Percentiles rank a stretch among this genome's conserved stretches.
These are phyloP conservation scores for Canavalia gladiata DNA, from an alignment of 306 rosid genomes.

Conservation along the genomic window DNA sequence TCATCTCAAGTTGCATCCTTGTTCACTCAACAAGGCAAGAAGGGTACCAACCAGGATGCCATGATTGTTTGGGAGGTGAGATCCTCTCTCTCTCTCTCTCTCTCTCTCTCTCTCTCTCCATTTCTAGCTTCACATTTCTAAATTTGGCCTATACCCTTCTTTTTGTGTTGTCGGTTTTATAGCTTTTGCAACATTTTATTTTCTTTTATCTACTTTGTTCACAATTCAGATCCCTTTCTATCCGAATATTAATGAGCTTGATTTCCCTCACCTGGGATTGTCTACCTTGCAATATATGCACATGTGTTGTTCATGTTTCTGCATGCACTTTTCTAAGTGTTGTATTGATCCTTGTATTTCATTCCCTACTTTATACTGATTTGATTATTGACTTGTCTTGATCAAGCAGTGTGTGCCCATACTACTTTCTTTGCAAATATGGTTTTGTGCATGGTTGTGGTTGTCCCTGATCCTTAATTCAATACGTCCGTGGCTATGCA, in stretches of 20 bases:
- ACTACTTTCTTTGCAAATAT: slow-evolving; percentile 31
- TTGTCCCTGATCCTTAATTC: slow-evolving; percentile 30
- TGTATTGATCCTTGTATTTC: slow-evolving; percentile 9
- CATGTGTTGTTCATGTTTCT: neutral
- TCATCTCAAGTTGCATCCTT: slow-evolving; percentile 76
- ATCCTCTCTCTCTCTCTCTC: slow-evolving; percentile 33
- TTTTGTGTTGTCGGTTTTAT: neutral
- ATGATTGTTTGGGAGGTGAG: slow-evolving; percentile 99
- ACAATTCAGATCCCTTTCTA: slow-evolving; percentile 39
- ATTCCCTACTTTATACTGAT: slow-evolving; percentile 6
- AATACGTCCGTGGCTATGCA: neutral
- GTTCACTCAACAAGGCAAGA: slow-evolving; percentile 96
- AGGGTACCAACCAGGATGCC: slow-evolving; percentile 98
- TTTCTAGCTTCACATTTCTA: neutral
- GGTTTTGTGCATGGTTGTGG: slow-evolving; percentile 28
- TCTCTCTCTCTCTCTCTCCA: neutral
- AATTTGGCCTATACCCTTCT: neutral
- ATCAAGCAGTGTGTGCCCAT: neutral
- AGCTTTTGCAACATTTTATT: slow-evolving; percentile 24
- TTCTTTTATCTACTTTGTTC: slow-evolving; percentile 37
- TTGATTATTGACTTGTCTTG: neutral
- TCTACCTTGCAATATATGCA: slow-evolving; percentile 1
- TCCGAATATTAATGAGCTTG: slow-evolving; percentile 11
- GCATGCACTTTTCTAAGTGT: neutral
- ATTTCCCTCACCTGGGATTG: slow-evolving; percentile 30